A percentile compares a stretch with the other conserved stretches of the same genome.
phyloP scores from a whole-genome alignment of 1,284 basidiomycete genomes.

The Lentinula novae-zelandiae region DNA sequence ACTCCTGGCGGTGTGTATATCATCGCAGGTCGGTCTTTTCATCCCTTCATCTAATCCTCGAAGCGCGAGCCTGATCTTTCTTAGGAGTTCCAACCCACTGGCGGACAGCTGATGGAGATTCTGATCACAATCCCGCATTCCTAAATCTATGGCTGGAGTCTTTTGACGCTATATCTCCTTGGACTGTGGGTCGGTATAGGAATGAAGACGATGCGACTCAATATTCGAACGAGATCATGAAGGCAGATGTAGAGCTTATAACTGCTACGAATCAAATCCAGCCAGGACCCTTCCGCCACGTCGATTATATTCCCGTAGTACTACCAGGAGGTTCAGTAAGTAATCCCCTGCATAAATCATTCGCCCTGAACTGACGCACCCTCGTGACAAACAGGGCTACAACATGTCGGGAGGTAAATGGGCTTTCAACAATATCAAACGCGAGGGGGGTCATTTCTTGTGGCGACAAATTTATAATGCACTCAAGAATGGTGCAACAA shows the following conservation, averaged over 20 bases:
- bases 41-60: too few relatives aligned
- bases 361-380: background rate
- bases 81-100: constrained; percentile 52
- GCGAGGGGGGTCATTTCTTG: constrained; percentile 66
- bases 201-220: constrained; percentile 52
- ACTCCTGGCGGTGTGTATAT: constrained; percentile 72
- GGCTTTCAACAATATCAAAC: constrained; percentile 60
- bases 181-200: constrained; percentile 66
- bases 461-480: constrained; percentile 73
- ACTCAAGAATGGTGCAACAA: constrained; percentile 53
- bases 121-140: constrained; percentile 60
- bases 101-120: constrained; percentile 65
- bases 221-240: constrained; percentile 57
- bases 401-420: constrained; percentile 66
- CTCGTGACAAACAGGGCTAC: constrained; percentile 42
- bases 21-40: constrained; percentile 43
- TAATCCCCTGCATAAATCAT: constrained; percentile 13
- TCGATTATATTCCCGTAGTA: constrained; percentile 73
- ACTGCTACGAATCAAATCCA: constrained; percentile 41
- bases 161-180: constrained; percentile 73
- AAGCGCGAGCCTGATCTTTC: background rate
- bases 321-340: constrained; percentile 72
- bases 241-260: constrained; percentile 56
- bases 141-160: constrained; percentile 61
- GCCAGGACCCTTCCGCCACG: constrained; percentile 32